Percentiles rank a stretch among this genome's conserved stretches.
phyloP scores from a whole-genome alignment of 805 yeast species.

The Saturnispora dispora region DNA sequence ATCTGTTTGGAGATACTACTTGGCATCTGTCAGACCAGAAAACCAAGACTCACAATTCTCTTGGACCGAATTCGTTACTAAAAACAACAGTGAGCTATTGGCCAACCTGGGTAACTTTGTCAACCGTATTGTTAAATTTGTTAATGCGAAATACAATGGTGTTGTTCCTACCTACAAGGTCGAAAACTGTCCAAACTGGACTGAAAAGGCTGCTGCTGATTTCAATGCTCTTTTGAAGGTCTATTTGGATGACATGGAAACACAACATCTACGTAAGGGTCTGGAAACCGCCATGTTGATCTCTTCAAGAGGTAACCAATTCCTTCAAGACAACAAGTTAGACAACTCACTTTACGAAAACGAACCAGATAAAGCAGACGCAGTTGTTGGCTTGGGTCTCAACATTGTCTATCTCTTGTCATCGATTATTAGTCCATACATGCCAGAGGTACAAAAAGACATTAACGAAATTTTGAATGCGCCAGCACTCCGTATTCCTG shows the following conservation, averaged over 20 bases:
- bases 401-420: conserved; percentile 82
- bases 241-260: conserved; percentile 69
- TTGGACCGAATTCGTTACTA: conserved; percentile 91
- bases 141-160: conserved; percentile 82
- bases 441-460: conserved; percentile 71
- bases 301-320: conserved; percentile 88
- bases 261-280: conserved; percentile 76
- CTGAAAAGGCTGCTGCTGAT: conserved; percentile 37
- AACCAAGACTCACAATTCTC: conserved; percentile 93
- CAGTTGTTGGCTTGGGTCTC: conserved; percentile 85
- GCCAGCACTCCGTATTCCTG: conserved; percentile 71
- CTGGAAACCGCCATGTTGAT: conserved; percentile 85
- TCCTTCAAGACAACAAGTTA: conserved; percentile 91
- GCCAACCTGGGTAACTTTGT: conserved; percentile 97
- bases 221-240: conserved; percentile 49
- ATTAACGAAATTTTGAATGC: conserved; percentile 77
- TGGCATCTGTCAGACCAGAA: conserved; percentile 91
- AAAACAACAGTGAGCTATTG: conserved; percentile 86
- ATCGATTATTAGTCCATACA: conserved; percentile 74
- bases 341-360: conserved; percentile 79
- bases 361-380: conserved; percentile 73
- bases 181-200: conserved; percentile 39
- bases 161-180: conserved; percentile 66
- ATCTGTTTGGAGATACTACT: conserved; percentile 95
- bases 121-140: conserved; percentile 86